A percentile compares a stretch with the other conserved stretches of the same genome.
phyloP scores from a whole-genome alignment of 2,329 filamentous ascomycete species.

The Alternaria rosae region DNA sequence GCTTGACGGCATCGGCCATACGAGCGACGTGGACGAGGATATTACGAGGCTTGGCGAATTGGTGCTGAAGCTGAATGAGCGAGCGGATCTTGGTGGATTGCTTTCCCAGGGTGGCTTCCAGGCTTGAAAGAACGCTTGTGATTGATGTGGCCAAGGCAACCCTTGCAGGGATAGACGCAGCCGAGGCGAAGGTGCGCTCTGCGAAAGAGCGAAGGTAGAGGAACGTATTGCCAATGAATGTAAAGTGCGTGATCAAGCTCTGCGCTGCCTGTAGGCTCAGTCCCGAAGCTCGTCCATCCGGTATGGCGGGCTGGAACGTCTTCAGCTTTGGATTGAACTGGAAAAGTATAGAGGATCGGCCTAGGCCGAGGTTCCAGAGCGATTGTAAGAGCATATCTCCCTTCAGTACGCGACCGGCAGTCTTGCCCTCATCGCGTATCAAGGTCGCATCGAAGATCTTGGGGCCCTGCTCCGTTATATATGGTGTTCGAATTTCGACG shows the following conservation, averaged over 20 bases:
- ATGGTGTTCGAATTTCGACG: constrained; percentile 56
- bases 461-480: constrained; percentile 74
- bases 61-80: constrained; percentile 52
- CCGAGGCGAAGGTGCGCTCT: constrained; percentile 46
- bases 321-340: constrained; percentile 62
- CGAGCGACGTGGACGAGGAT: constrained; percentile 62
- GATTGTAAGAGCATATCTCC: constrained; percentile 55
- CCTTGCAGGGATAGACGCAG: constrained; percentile 47
- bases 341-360: constrained; percentile 76
- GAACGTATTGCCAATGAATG: constrained; percentile 49
- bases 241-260: constrained; percentile 60
- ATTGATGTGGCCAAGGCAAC: constrained; percentile 54
- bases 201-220: constrained; percentile 47
- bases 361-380: constrained; percentile 71
- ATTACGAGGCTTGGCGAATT: constrained; percentile 57
- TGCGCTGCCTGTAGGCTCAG: constrained; percentile 58
- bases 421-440: constrained; percentile 51
- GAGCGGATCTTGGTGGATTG: constrained; percentile 38
- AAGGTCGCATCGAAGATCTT: constrained; percentile 69
- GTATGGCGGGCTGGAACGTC: constrained; percentile 60
- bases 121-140: constrained; percentile 48
- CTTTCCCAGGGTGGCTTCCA: constrained; percentile 51
- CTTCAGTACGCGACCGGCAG: constrained; percentile 50
- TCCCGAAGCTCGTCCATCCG: constrained; percentile 59
- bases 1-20: constrained; percentile 56